These are phyloP conservation scores for Leishmania tropica DNA, from an alignment of 208 protist genomes.

Conservation along the genomic window DNA sequence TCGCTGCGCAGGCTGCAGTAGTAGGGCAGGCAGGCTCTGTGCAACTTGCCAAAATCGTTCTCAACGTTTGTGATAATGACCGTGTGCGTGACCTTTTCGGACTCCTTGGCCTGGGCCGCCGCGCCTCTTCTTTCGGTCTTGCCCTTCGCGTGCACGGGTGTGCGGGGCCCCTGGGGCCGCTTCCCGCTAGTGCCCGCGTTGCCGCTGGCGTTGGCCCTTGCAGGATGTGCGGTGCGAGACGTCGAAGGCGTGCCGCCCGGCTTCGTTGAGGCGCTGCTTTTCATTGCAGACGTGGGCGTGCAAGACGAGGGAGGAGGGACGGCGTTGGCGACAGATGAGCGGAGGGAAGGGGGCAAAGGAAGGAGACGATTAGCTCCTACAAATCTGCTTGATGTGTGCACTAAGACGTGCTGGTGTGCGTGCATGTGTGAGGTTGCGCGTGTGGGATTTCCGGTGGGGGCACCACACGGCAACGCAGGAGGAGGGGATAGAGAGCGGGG, in stretches of 20 bases:
- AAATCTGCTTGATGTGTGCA: neutral
- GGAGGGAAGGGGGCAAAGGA: neutral
- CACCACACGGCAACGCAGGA: neutral
- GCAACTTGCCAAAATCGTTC: slow-evolving; percentile 81
- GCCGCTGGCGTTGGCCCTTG: neutral
- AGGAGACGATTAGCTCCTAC: neutral
- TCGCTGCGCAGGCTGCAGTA: slow-evolving; percentile 54
- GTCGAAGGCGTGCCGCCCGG: neutral
- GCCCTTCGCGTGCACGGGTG: neutral
- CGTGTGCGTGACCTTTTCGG: slow-evolving; percentile 50
- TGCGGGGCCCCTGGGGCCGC: neutral
- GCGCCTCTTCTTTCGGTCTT: neutral
- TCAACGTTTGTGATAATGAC: slow-evolving; percentile 88
- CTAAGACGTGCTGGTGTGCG: neutral
- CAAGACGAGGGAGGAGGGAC: neutral
- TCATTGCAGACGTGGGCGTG: neutral
- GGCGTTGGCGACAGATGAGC: too few relatives aligned
- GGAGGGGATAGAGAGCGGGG: neutral
- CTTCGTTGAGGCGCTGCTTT: neutral
- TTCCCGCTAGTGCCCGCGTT: neutral
- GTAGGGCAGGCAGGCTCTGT: slow-evolving; percentile 47
- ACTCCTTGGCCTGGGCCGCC: neutral
- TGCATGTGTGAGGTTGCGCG: neutral
- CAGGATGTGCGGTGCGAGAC: neutral
- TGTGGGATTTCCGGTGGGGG: neutral